Evolutionary conservation across 495 filamentous ascomycete genomes (phyloP).

Genomic region (Parathielavia hyrcaniae): DNA sequence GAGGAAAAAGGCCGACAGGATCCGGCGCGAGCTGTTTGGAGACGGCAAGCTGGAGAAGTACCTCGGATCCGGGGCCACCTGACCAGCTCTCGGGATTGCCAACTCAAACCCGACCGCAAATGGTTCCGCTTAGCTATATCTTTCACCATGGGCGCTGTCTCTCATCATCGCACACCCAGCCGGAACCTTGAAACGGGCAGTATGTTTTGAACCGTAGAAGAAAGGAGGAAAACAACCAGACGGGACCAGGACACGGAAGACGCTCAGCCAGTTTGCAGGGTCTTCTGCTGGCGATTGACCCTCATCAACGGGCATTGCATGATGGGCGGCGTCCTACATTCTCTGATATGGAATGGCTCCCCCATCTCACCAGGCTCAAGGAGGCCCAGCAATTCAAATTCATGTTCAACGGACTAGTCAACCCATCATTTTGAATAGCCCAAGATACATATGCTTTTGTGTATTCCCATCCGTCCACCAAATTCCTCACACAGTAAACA

Average conservation of each 20-base stretch:
- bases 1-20: conserved; percentile 54
- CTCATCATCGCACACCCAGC: too few relatives aligned
- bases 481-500: too few relatives aligned
- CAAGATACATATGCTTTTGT: not conserved
- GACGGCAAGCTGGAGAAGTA: conserved; percentile 61
- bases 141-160: too few relatives aligned
- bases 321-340: not conserved
- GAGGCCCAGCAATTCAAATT: not conserved
- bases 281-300: too few relatives aligned
- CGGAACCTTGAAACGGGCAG: too few relatives aligned
- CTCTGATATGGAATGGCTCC: not conserved
- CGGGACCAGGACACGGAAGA: too few relatives aligned
- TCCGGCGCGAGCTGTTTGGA: conserved; percentile 61
- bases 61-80: conserved; percentile 44
- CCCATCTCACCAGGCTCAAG: not conserved
- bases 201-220: too few relatives aligned
- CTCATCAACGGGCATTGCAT: too few relatives aligned
- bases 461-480: not conserved
- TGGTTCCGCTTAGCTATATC: too few relatives aligned
- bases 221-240: too few relatives aligned
- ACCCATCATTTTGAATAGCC: not conserved
- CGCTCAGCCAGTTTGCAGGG: too few relatives aligned
- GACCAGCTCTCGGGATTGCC: not conserved
- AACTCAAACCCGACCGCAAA: too few relatives aligned
- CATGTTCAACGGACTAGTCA: not conserved